These are phyloP conservation scores for Porcisia hertigi DNA, from an alignment of 208 protist genomes.

Conservation along the genomic window DNA sequence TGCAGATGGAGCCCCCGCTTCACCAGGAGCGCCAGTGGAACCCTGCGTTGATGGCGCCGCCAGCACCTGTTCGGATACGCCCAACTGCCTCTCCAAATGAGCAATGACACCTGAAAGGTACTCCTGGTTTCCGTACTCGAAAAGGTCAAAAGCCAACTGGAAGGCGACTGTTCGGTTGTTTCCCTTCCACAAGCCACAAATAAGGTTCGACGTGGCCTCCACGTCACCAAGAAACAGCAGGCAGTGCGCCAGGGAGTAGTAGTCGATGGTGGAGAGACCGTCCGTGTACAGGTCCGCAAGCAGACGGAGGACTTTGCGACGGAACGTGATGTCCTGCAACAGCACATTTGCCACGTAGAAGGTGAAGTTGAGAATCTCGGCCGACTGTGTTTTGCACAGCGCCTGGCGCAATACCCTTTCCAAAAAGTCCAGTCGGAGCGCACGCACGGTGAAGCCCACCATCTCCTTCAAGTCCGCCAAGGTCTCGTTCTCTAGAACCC, in stretches of 20 bases:
- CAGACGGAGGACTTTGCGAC: conserved; percentile 84
- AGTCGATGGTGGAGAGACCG: conserved; percentile 73
- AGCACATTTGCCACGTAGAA: conserved; percentile 88
- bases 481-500: conserved; percentile 76
- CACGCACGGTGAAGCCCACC: conserved; percentile 89
- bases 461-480: conserved; percentile 75
- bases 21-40: neutral
- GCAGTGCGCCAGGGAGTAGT: conserved; percentile 93
- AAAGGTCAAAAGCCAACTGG: conserved; percentile 90
- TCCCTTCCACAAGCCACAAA: conserved; percentile 77
- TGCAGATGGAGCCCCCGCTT: neutral
- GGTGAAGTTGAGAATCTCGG: conserved; percentile 92
- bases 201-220: conserved; percentile 70
- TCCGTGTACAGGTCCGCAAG: conserved; percentile 89
- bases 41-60: conserved; percentile 10
- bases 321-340: conserved; percentile 82
- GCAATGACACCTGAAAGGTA: conserved; percentile 74
- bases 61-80: conserved; percentile 17
- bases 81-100: conserved; percentile 41
- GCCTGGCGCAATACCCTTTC: conserved; percentile 79
- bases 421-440: conserved; percentile 84
- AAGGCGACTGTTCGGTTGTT: conserved; percentile 65
- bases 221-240: conserved; percentile 95
- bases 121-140: conserved; percentile 86
- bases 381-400: conserved; percentile 57